A percentile compares a stretch with the other conserved stretches of the same genome.
Evolutionary conservation across 495 filamentous ascomycete genomes (phyloP).

Genomic region (Penicillium psychrofluorescens): DNA sequence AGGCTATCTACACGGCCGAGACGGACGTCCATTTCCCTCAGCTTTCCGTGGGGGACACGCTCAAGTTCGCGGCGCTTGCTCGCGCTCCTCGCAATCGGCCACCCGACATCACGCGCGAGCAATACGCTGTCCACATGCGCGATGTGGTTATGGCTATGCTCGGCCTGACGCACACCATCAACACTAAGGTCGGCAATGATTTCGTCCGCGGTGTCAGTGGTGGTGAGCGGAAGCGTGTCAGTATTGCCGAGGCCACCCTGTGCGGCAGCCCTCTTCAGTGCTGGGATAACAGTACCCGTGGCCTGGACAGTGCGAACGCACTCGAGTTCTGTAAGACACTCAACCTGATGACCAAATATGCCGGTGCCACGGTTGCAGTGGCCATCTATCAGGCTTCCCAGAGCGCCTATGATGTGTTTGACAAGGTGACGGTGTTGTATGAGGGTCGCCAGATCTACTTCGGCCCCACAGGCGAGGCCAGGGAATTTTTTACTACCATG

Average conservation of each 20-base stretch:
- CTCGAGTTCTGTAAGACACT: constrained; percentile 68
- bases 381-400: constrained; percentile 83
- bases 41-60: constrained; percentile 58
- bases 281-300: constrained; percentile 87
- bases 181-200: constrained; percentile 60
- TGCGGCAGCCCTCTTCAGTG: constrained; percentile 67
- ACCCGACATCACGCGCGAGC: constrained; percentile 38
- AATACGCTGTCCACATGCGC: constrained; percentile 44
- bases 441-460: constrained; percentile 65
- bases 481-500: constrained; percentile 58
- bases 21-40: constrained; percentile 63
- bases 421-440: constrained; percentile 57
- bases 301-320: constrained; percentile 78
- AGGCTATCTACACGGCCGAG: constrained; percentile 59
- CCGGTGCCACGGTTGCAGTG: constrained; percentile 70
- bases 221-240: constrained; percentile 72
- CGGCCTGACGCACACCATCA: constrained; percentile 52
- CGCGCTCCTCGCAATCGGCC: constrained; percentile 42
- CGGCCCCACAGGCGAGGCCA: constrained; percentile 52
- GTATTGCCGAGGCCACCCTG: constrained; percentile 53
- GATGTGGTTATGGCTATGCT: constrained; percentile 60
- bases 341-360: constrained; percentile 67
- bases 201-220: constrained; percentile 80
- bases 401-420: constrained; percentile 65
- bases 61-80: constrained; percentile 54